These are phyloP conservation scores for Aspergillus nomiae DNA, from an alignment of 2,329 filamentous ascomycete species.

Conservation along the genomic window DNA sequence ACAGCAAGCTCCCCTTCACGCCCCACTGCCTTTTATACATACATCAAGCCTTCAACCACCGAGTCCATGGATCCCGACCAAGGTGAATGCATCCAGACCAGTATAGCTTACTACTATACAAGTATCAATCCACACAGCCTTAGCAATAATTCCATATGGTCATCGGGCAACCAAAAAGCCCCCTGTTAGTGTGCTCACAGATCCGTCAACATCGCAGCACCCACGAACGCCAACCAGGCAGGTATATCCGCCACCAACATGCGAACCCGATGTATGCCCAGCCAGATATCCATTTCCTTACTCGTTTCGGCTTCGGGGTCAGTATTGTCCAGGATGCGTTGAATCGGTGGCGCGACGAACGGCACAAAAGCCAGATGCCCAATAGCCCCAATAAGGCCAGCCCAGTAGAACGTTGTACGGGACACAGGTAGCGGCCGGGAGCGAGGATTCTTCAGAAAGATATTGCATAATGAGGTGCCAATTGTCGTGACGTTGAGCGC, in stretches of 20 bases:
- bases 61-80: no score
- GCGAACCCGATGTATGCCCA: constrained; percentile 9
- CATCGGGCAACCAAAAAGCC: background rate
- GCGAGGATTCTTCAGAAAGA: constrained; percentile 4
- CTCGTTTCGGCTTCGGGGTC: constrained; percentile 9
- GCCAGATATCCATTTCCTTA: constrained; percentile 17
- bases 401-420: constrained; percentile 18
- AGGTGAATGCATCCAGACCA: background rate
- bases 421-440: constrained; percentile 2
- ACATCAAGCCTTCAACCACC: no score
- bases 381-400: constrained; percentile 14
- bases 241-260: constrained; percentile 13
- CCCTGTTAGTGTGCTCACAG: background rate
- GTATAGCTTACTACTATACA: background rate
- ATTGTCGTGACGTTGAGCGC: constrained; percentile 18
- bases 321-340: constrained; percentile 16
- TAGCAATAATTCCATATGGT: rapidly evolving
- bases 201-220: background rate
- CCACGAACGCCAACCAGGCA: constrained; percentile 17
- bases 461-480: constrained; percentile 10
- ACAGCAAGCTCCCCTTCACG: no score
- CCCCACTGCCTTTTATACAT: no score
- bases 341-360: constrained; percentile 15
- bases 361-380: constrained; percentile 21
- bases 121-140: background rate